Evolutionary conservation across 176 grass and related monocot species (phyloP).

Genomic region (Panicum miliaceum): DNA sequence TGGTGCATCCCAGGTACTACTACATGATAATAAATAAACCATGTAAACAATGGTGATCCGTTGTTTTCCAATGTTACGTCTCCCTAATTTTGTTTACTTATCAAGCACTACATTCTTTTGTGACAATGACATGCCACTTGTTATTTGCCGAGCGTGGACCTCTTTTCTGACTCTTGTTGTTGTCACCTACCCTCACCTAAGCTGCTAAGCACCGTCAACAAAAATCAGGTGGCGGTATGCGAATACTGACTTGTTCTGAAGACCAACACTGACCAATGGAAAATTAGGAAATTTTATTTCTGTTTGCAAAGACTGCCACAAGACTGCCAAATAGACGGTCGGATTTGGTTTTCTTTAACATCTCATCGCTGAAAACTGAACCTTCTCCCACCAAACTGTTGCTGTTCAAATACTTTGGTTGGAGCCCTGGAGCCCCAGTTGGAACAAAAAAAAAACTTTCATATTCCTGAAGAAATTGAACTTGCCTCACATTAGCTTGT

Average conservation of each 20-base stretch:
- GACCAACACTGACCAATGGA: neutral
- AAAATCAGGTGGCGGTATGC: neutral
- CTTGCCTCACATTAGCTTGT: neutral
- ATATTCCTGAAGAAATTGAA: neutral
- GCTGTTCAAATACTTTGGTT: neutral
- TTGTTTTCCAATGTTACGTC: neutral
- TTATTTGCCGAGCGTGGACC: neutral
- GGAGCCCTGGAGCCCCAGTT: neutral
- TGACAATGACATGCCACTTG: neutral
- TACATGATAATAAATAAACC: neutral
- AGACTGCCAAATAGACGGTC: neutral
- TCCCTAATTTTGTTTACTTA: neutral
- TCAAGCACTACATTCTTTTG: neutral
- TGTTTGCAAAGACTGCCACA: neutral
- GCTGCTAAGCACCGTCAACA: neutral
- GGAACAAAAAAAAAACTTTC: neutral
- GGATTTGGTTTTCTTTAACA: neutral
- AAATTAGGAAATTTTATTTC: neutral
- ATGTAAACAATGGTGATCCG: neutral
- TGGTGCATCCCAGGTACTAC: neutral
- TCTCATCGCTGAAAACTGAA: neutral
- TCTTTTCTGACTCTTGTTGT: neutral
- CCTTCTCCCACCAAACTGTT: neutral
- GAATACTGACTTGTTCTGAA: slow-evolving; percentile 1
- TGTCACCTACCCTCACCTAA: neutral